Percentiles rank a stretch among this genome's conserved stretches.
These are phyloP conservation scores for Austroboletus eburneus DNA, from an alignment of 768 basidiomycete species.

Conservation along the genomic window DNA sequence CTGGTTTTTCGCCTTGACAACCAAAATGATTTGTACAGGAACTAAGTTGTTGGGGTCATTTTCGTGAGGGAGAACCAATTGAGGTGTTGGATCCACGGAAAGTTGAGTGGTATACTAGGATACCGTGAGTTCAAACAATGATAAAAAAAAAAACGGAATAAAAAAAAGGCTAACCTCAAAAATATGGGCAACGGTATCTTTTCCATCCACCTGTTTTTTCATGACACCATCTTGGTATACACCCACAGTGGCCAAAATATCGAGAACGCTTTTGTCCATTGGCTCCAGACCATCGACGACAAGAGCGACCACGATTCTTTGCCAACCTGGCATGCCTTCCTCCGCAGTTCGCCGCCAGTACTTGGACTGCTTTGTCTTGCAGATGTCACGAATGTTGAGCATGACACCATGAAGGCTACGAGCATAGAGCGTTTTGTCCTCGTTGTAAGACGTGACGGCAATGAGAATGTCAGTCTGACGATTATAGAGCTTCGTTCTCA, in stretches of 20 bases:
- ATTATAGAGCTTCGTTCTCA: conserved; percentile 80
- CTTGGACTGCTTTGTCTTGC: conserved; percentile 92
- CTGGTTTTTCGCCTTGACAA: conserved; percentile 90
- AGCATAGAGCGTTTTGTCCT: conserved; percentile 88
- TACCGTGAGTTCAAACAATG: conserved; percentile 7
- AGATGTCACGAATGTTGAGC: conserved; percentile 97
- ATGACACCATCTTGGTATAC: conserved; percentile 94
- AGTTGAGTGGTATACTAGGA: conserved; percentile 92
- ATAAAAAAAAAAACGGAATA: not conserved
- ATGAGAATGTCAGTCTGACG: conserved; percentile 92
- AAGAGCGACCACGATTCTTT: conserved; percentile 84
- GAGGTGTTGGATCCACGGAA: conserved; percentile 86
- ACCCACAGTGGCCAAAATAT: conserved; percentile 84
- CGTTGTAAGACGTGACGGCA: conserved; percentile 91
- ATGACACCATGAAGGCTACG: conserved; percentile 94
- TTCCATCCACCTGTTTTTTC: conserved; percentile 88
- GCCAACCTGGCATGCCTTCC: conserved; percentile 85
- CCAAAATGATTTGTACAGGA: conserved; percentile 87
- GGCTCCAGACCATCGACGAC: conserved; percentile 91
- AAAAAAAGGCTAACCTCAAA: conserved; percentile 64
- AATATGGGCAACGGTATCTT: conserved; percentile 89
- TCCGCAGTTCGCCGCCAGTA: conserved; percentile 83
- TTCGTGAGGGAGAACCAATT: conserved; percentile 84
- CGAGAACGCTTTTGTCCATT: conserved; percentile 94
- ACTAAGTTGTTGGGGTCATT: conserved; percentile 93